Evolutionary conservation across 305 asterid species (phyloP).

Genomic region (Salvia sclarea): DNA sequence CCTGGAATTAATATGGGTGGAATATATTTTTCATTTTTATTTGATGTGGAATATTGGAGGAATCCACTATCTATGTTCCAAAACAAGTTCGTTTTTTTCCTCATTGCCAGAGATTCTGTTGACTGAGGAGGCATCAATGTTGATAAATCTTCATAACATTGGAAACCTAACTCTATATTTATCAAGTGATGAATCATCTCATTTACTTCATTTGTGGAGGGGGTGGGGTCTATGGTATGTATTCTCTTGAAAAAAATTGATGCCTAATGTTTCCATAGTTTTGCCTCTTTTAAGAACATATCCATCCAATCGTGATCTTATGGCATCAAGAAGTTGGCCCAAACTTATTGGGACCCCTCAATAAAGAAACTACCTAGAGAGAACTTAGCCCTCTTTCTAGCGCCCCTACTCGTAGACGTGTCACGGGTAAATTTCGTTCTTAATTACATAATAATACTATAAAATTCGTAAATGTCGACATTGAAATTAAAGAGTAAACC

Average conservation of each 20-base stretch:
- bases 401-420: no score
- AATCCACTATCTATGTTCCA: slow-evolving; percentile 73
- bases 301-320: slow-evolving; percentile 23
- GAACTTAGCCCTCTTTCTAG: background rate
- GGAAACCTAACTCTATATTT: background rate
- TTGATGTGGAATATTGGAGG: slow-evolving; percentile 49
- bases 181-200: slow-evolving; percentile 30
- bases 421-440: no score
- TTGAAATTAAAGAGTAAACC: no score
- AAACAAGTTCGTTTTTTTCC: slow-evolving; percentile 33
- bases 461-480: no score
- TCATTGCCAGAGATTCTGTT: slow-evolving; percentile 58
- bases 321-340: slow-evolving; percentile 41
- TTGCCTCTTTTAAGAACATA: slow-evolving; percentile 5
- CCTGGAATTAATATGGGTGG: slow-evolving; percentile 49
- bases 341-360: slow-evolving; percentile 39
- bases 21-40: slow-evolving; percentile 30
- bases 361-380: background rate
- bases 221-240: slow-evolving; percentile 16
- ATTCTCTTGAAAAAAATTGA: background rate
- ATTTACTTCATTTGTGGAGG: slow-evolving; percentile 32
- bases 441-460: no score
- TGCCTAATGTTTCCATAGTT: background rate
- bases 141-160: background rate
- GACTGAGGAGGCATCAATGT: slow-evolving; percentile 45